Evolutionary conservation across 2,329 filamentous ascomycete genomes (phyloP), one percentile per base, ranked within the genome.

Genomic region (Chaetomium strumarium): DNA sequence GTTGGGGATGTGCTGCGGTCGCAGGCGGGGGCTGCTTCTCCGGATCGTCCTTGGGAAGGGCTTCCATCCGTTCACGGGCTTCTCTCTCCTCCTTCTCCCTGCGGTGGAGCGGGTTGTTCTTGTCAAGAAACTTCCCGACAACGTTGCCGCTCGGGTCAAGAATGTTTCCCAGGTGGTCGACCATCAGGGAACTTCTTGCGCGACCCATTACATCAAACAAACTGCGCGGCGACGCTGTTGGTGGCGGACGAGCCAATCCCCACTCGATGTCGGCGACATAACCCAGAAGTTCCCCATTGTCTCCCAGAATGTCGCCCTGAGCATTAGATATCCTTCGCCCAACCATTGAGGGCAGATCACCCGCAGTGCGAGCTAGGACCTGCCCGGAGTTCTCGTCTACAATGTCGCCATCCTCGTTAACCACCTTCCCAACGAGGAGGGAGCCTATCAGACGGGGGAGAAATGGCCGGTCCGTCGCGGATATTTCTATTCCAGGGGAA

Each of bases 391-490:
- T 68, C 54, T 69, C 72, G 53, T 75, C 74, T 14, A 80, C 63
- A 31, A 80, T 70, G 62, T 79, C 79, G 49, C 77, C 78, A 44
- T 77, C 77, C 62, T 80, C 77, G 54, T 80, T 75, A 20, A 80
- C 69, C 37, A 62, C 68, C 56, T 74, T 74, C 39, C 75, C 77
- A 43, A 72, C 69, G 19, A 80, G 70, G 16, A 62, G 61, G 9
- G 58, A 55, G 30, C 63, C 67, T n/a, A 64, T 49, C 13, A 56
- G 59, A 8, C 60, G 49, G 2, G 65, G 61, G 3, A 68, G 55
- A 2, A 58, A 51, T 52, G 43, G 65, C 36, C 44, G 71, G 63
- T 55, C 70, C 56, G 43, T 51, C 46, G 40, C 63, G 58, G 44
- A 64, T 54, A 63, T 48, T 14, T 64, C 55, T 38, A 69, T 66